These are phyloP conservation scores for Coemansia furcata DNA, from an alignment of 192 early-diverging fungal genomes.

Conservation along the genomic window DNA sequence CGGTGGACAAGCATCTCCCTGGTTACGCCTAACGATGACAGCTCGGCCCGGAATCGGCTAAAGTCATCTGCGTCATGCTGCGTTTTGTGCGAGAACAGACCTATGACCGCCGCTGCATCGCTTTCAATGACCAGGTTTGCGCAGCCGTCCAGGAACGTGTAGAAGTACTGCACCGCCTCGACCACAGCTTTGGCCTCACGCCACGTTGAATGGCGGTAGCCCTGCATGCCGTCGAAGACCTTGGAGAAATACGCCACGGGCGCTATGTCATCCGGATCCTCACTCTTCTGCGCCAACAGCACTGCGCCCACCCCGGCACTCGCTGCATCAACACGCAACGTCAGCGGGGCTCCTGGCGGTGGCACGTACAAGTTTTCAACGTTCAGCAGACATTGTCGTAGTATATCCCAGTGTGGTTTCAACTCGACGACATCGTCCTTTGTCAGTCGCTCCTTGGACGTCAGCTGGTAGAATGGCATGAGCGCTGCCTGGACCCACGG, in stretches of 20 bases:
- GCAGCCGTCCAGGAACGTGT: background rate
- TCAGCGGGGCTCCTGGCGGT: conserved; percentile 3
- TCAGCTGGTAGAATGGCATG: conserved; percentile 12
- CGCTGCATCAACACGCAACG: conserved; percentile 5
- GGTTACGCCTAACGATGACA: background rate
- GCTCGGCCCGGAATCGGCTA: background rate
- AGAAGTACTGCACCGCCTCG: conserved; percentile 16
- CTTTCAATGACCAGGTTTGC: no score
- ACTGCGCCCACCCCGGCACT: no score
- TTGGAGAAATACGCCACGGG: conserved; percentile 29
- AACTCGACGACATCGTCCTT: conserved; percentile 6
- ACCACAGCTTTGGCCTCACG: conserved; percentile 17
- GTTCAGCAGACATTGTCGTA: background rate
- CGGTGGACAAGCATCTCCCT: conserved; percentile 6
- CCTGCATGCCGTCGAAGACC: conserved; percentile 23
- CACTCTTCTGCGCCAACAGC: no score
- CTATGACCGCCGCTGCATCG: background rate
- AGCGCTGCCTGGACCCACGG: conserved; percentile 12
- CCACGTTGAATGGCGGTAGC: conserved; percentile 11
- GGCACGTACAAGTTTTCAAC: conserved; percentile 14
- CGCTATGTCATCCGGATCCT: no score
- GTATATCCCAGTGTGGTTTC: background rate
- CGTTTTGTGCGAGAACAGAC: background rate
- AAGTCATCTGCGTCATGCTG: background rate
- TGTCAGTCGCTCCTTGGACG: background rate